These are phyloP conservation scores for Iris pallida DNA, from an alignment of 116 monocot genomes.

Conservation along the genomic window DNA sequence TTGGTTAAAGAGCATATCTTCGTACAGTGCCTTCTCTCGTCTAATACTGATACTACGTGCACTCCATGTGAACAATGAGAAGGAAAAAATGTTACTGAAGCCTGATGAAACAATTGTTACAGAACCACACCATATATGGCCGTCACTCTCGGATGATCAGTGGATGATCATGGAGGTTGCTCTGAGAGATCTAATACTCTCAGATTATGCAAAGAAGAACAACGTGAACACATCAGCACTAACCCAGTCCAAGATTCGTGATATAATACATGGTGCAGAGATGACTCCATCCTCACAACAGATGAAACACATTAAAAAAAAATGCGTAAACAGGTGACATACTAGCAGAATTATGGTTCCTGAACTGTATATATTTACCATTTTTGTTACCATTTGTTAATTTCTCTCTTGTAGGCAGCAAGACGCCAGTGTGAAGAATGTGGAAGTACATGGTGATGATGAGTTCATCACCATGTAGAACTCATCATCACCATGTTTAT, in stretches of 20 bases:
- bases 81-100: conserved; percentile 75
- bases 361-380: neutral
- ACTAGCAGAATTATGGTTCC: no score
- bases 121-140: conserved; percentile 86
- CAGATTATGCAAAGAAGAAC: conserved; percentile 88
- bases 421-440: conserved; percentile 91
- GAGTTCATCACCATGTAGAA: no score
- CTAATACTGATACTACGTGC: conserved; percentile 77
- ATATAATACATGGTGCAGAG: conserved; percentile 95
- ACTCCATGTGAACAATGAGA: conserved; percentile 91
- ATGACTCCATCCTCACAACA: conserved; percentile 80
- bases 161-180: conserved; percentile 95
- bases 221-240: no score
- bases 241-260: conserved; percentile 99
- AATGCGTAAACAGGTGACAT: conserved; percentile 84
- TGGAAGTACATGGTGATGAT: conserved; percentile 62
- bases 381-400: neutral
- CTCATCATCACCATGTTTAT: conserved; percentile 53
- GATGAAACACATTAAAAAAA: conserved; percentile 95
- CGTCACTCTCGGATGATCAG: conserved; percentile 72
- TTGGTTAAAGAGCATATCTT: conserved; percentile 98
- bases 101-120: conserved; percentile 76
- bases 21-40: conserved; percentile 93
- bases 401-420: conserved; percentile 80
- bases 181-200: conserved; percentile 77